Evolutionary conservation across 2,329 filamentous ascomycete species (phyloP).

Genomic region (Colletotrichum musae): DNA sequence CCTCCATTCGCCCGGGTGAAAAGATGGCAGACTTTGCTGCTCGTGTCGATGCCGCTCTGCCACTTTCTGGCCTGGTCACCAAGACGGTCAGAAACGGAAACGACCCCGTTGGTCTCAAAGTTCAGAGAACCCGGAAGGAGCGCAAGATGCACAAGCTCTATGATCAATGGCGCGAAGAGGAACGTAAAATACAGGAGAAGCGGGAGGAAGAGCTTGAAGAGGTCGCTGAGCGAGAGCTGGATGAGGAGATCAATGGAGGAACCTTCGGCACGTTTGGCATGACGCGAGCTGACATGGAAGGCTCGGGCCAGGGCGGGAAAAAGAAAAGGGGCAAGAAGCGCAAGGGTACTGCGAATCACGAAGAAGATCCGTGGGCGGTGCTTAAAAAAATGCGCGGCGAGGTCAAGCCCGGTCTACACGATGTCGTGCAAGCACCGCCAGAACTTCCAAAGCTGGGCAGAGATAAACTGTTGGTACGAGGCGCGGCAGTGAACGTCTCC

Average conservation of each 20-base stretch:
- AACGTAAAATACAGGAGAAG: conserved; percentile 73
- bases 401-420: conserved; percentile 64
- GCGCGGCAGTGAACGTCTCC: conserved; percentile 52
- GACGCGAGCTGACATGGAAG: conserved; percentile 55
- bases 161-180: conserved; percentile 81
- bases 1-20: conserved; percentile 87
- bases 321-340: conserved; percentile 59
- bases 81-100: conserved; percentile 74
- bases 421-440: conserved; percentile 82
- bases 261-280: conserved; percentile 50
- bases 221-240: conserved; percentile 74
- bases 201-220: conserved; percentile 76
- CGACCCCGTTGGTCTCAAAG: conserved; percentile 76
- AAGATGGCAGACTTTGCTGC: conserved; percentile 84
- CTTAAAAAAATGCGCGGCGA: conserved; percentile 77
- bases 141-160: conserved; percentile 86
- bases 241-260: conserved; percentile 68
- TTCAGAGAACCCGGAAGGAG: conserved; percentile 85
- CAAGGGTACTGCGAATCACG: conserved; percentile 60
- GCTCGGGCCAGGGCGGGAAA: conserved; percentile 61
- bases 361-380: conserved; percentile 82
- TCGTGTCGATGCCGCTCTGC: conserved; percentile 88
- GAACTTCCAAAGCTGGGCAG: conserved; percentile 69
- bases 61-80: conserved; percentile 78
- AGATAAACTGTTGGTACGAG: conserved; percentile 51